These are phyloP conservation scores for Dorcoceras hygrometricum DNA, from an alignment of 257 asterid genomes.

Conservation along the genomic window DNA sequence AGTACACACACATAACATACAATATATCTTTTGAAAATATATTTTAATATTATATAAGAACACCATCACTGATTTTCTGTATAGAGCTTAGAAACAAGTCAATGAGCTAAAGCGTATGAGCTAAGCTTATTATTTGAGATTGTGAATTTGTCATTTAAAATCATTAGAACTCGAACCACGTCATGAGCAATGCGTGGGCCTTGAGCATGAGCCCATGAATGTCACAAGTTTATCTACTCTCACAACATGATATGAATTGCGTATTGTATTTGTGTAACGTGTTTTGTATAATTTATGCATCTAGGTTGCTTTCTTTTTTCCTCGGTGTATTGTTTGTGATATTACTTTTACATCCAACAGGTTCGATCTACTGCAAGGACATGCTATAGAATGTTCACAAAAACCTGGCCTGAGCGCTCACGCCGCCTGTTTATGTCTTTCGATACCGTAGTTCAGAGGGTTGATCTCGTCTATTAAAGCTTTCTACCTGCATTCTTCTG, in stretches of 20 bases:
- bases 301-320: slow-evolving; percentile 16
- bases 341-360: slow-evolving; percentile 40
- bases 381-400: slow-evolving; percentile 91
- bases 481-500: slow-evolving; percentile 2
- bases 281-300: slow-evolving; percentile 4
- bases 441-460: slow-evolving; percentile 98
- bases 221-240: background rate
- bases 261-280: no score
- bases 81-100: no score
- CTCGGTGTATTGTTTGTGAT: slow-evolving; percentile 17
- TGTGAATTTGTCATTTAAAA: no score
- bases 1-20: background rate
- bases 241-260: background rate
- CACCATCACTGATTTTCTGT: background rate
- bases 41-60: no score
- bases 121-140: background rate
- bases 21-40: no score
- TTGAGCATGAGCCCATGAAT: background rate
- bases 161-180: background rate
- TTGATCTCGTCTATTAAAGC: slow-evolving; percentile 28
- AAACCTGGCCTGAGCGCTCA: slow-evolving; percentile 99
- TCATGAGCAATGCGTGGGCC: background rate
- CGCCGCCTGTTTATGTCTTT: slow-evolving; percentile 81
- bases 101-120: background rate
- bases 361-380: slow-evolving; percentile 96